Evolutionary conservation across 1,284 basidiomycete species (phyloP).

Genomic region (Mycosarcoma maydis): DNA sequence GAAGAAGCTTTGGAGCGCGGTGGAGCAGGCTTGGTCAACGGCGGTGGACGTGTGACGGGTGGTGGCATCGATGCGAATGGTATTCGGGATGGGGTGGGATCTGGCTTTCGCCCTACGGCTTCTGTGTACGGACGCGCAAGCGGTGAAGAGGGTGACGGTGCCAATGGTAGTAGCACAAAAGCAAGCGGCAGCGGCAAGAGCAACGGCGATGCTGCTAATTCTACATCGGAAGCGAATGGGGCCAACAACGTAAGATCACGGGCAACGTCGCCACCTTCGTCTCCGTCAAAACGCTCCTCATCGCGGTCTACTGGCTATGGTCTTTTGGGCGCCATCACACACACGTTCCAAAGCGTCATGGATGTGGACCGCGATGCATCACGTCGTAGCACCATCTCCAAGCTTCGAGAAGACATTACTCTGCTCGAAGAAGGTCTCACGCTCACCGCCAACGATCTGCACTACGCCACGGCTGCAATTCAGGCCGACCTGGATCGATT

Average conservation of each 20-base stretch:
- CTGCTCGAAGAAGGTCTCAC: constrained; percentile 61
- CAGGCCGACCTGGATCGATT: constrained; percentile 98
- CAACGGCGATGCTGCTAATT: background rate
- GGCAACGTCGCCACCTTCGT: constrained; percentile 25
- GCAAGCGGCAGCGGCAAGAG: background rate
- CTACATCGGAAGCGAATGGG: background rate
- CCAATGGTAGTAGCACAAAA: background rate
- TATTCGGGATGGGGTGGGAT: constrained; percentile 43
- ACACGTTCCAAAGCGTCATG: constrained; percentile 97
- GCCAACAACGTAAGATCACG: constrained; percentile 12
- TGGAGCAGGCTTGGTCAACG: constrained; percentile 42
- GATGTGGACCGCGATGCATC: constrained; percentile 97
- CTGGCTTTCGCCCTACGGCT: constrained; percentile 25
- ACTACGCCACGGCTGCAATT: constrained; percentile 93
- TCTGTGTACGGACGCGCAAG: constrained; percentile 36
- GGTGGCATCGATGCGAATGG: constrained; percentile 43
- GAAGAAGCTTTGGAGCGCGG: constrained; percentile 79
- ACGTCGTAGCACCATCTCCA: constrained; percentile 88
- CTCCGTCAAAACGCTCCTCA: constrained; percentile 37
- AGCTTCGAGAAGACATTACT: constrained; percentile 88
- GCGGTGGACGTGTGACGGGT: constrained; percentile 18
- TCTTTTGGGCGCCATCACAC: constrained; percentile 87
- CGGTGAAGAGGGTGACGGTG: constrained; percentile 15
- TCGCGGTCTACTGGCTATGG: constrained; percentile 70
- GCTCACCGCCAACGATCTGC: constrained; percentile 73